A percentile compares a stretch with the other conserved stretches of the same genome.
phyloP scores from a whole-genome alignment of 2,329 filamentous ascomycete genomes.

The Epichloe coenophiala region DNA sequence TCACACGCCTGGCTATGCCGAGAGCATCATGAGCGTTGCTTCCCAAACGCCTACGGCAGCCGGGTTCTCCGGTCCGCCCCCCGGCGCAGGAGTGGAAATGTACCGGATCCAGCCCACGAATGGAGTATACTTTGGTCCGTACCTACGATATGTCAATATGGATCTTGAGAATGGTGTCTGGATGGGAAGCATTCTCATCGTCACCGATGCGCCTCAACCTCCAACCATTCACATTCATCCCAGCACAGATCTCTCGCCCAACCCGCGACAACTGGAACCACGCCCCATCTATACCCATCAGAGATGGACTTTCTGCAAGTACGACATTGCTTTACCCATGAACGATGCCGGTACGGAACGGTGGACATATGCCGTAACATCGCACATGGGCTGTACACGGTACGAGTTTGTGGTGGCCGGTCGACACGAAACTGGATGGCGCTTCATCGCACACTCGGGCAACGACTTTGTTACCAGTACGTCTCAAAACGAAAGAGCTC shows the following conservation, averaged over 20 bases:
- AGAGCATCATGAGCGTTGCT: constrained; percentile 72
- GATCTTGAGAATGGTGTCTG: constrained; percentile 81
- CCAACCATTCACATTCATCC: constrained; percentile 94
- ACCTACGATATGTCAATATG: constrained; percentile 94
- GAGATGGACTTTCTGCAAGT: constrained; percentile 90
- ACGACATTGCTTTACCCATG: constrained; percentile 85
- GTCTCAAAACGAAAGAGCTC: constrained; percentile 70
- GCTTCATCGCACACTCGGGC: constrained; percentile 88
- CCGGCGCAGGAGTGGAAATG: constrained; percentile 77
- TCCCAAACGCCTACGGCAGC: constrained; percentile 60
- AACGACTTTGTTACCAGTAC: constrained; percentile 91
- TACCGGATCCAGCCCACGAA: constrained; percentile 92
- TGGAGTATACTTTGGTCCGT: constrained; percentile 94
- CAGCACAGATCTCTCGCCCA: constrained; percentile 80
- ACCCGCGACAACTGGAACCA: constrained; percentile 73
- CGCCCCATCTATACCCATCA: constrained; percentile 80
- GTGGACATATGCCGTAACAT: constrained; percentile 98
- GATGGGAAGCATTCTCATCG: constrained; percentile 85
- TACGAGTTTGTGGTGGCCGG: constrained; percentile 96
- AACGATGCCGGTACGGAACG: constrained; percentile 65
- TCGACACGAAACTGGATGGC: constrained; percentile 80
- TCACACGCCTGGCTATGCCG: constrained; percentile 70
- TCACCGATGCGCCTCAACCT: constrained; percentile 81
- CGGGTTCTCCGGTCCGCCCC: constrained; percentile 88
- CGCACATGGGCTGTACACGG: constrained; percentile 89